Conservation (phyloP, 257 asterid genomes). For the Misopates orontium region DNA sequence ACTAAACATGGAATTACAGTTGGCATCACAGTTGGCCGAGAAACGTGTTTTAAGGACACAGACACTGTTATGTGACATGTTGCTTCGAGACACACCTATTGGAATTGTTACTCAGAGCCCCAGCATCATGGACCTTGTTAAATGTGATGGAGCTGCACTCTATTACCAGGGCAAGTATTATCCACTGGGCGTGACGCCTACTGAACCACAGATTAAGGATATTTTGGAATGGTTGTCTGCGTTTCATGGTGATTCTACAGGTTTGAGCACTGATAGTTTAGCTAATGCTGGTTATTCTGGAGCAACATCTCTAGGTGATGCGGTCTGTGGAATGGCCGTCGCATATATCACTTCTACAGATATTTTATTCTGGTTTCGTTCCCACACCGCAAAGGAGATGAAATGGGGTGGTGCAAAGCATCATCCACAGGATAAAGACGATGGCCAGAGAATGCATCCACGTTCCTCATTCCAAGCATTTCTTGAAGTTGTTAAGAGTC, state of each 20-base stretch:
- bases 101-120: constrained; percentile 82
- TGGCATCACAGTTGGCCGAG: constrained; percentile 68
- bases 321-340: constrained; percentile 87
- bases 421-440: constrained; percentile 80
- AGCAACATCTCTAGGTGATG: constrained; percentile 71
- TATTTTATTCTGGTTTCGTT: constrained; percentile 84
- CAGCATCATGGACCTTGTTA: constrained; percentile 80
- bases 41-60: constrained; percentile 79
- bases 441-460: constrained; percentile 84
- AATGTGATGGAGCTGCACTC: constrained; percentile 82
- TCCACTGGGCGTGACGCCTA: constrained; percentile 68
- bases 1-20: constrained; percentile 77
- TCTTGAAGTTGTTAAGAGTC: constrained; percentile 84
- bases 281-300: constrained; percentile 82
- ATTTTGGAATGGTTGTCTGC: constrained; percentile 66
- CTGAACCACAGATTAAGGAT: constrained; percentile 71
- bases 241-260: constrained; percentile 73
- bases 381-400: constrained; percentile 77
- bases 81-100: constrained; percentile 73
- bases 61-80: constrained; percentile 84
- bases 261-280: constrained; percentile 83
- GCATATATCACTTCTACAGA: constrained; percentile 67
- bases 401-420: constrained; percentile 97
- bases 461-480: constrained; percentile 90
- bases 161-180: constrained; percentile 66